phyloP scores from a whole-genome alignment of 331 rosid species.

The Saraca asoca region DNA sequence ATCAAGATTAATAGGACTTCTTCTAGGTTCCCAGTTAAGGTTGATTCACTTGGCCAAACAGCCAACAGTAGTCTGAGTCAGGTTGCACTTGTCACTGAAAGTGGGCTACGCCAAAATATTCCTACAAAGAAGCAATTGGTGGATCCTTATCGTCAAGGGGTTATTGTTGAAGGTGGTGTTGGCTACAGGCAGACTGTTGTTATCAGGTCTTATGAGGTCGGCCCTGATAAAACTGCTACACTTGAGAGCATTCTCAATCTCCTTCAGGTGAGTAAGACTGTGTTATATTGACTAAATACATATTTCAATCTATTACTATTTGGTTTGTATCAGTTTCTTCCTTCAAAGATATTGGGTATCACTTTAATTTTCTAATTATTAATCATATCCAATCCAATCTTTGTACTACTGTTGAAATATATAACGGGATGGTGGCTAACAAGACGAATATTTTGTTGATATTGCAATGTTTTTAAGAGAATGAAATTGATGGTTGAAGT shows the following conservation, averaged over 20 bases:
- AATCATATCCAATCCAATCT: no score
- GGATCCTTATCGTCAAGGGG: constrained; percentile 79
- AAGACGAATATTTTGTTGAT: no score
- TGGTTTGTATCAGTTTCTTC: no score
- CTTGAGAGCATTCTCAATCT: constrained; percentile 83
- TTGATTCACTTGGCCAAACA: constrained; percentile 42
- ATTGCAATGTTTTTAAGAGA: no score
- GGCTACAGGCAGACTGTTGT: constrained; percentile 83
- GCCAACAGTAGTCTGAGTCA: constrained; percentile 35
- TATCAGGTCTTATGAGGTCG: constrained; percentile 89
- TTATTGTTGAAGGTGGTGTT: constrained; percentile 74
- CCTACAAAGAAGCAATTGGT: constrained; percentile 78
- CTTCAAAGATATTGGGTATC: no score
- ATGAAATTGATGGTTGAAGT: no score
- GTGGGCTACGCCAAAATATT: constrained; percentile 63
- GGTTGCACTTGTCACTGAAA: constrained; percentile 41
- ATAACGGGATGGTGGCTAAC: no score
- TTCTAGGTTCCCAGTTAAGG: constrained; percentile 34
- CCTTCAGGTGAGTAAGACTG: constrained; percentile 57
- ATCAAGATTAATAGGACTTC: no score
- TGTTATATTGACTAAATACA: background rate
- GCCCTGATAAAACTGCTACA: constrained; percentile 89
- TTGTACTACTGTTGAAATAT: no score
- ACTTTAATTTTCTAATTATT: no score
- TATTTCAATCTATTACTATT: no score